These are phyloP conservation scores for Candida silvatica DNA, from an alignment of 805 yeast species.

Conservation along the genomic window DNA sequence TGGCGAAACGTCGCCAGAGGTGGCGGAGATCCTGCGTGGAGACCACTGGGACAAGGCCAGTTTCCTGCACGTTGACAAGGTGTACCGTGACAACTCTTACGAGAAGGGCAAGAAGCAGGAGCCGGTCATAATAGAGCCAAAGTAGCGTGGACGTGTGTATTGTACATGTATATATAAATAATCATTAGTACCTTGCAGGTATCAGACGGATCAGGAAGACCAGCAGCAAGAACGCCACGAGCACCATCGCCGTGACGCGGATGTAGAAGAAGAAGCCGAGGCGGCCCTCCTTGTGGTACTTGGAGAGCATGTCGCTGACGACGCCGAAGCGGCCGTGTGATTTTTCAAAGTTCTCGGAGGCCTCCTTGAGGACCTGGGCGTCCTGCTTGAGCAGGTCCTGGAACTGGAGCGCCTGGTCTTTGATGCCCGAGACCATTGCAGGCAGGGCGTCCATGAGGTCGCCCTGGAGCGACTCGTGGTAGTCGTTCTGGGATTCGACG, in stretches of 20 bases:
- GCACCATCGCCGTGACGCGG: conserved; percentile 15
- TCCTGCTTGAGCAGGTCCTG: conserved; percentile 24
- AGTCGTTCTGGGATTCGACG: conserved; percentile 17
- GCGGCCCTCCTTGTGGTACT: conserved; percentile 25
- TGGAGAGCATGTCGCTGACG: conserved; percentile 19
- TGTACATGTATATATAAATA: not conserved
- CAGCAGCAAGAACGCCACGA: conserved; percentile 18
- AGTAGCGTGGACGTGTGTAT: conserved; percentile 1
- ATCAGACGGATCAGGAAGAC: conserved; percentile 21
- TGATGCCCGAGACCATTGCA: conserved; percentile 21
- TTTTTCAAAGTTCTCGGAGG: conserved; percentile 24
- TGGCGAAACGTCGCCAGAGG: too few relatives aligned
- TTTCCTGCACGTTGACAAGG: conserved; percentile 8
- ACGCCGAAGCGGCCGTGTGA: conserved; percentile 19
- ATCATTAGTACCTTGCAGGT: conserved; percentile 29
- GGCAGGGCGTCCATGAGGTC: conserved; percentile 25
- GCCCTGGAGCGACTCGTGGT: conserved; percentile 25
- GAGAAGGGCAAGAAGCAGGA: conserved; percentile 20
- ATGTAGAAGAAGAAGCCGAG: conserved; percentile 26
- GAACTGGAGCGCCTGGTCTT: conserved; percentile 24
- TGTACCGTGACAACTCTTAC: conserved; percentile 13
- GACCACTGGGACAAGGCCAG: conserved; percentile 12
- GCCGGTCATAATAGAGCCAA: conserved; percentile 16
- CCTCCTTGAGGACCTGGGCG: conserved; percentile 24
- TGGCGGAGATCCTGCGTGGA: too few relatives aligned